Base-by-base conservation (phyloP, 495 filamentous ascomycete genomes). In the Penicillium cosmopolitanum region DNA sequence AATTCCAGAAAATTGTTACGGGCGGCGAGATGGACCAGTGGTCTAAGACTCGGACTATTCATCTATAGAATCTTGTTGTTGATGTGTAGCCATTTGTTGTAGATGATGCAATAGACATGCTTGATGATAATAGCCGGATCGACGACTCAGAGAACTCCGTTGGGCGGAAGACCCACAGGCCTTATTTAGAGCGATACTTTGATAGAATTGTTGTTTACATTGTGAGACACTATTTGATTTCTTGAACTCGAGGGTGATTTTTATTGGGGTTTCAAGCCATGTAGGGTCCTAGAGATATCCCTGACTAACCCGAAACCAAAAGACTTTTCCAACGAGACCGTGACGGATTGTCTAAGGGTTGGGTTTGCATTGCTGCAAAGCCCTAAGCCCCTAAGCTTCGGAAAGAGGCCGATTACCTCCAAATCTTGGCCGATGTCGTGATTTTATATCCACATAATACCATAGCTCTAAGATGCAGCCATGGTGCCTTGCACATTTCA, bases 341-440 rank as follows among this genome's bases (percentile, higher is more conserved):
- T 8, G 28, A 9, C 0, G 8, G 28, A 31, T 31, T 31, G 1
- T 31, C 2, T 31, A 6, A 31, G 5, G 28, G 0, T 31, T 31
- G 28, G 28, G 28, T 31, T 31, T 31, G 25, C 6, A 28, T 28
- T 28, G 4, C 28, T 31, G 28, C 34, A 10, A 11, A 7, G 3
- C 44, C 23, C 23, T 3, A 3, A 23, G 23, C 23, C 23, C 23
- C 23, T 4, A 23, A 23, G 23, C 23, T 3, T 46, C 16, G 15
- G 16, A 46, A 46, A 46, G 2, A 46, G 9, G 43, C 43, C 43
- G 43, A 48, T 25, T 48, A 9, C 18, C 21, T 31, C 10, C 7
- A 48, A 11, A 13, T 28, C 21, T 28, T 48, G 46, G 21, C 10
- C 11, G 21, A 48, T 48, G 46, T 48, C 46, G 46, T 48, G 46